phyloP scores from a whole-genome alignment of 139 green algal genomes.

The Axilococcus clingmanii region DNA sequence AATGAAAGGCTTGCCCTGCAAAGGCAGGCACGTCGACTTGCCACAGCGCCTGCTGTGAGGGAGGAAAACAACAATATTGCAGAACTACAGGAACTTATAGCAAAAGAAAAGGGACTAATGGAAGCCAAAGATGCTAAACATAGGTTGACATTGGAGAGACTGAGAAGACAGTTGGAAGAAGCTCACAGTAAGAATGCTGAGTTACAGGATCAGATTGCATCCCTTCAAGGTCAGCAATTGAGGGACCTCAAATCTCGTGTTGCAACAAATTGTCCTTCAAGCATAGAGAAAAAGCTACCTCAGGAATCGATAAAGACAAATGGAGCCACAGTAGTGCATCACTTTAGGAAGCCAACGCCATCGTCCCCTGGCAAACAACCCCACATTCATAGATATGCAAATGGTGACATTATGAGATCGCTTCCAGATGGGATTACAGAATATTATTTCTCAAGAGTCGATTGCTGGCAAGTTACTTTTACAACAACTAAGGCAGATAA shows the following conservation, averaged over 20 bases:
- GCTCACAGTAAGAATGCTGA: slow-evolving; percentile 50
- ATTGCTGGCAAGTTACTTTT: slow-evolving; percentile 72
- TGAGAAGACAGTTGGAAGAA: slow-evolving; percentile 64
- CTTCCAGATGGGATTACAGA: slow-evolving; percentile 36
- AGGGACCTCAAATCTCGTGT: slow-evolving; percentile 9
- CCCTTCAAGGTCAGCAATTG: slow-evolving; percentile 57
- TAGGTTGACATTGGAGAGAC: slow-evolving; percentile 68
- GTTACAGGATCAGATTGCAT: slow-evolving; percentile 62
- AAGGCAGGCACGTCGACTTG: background rate
- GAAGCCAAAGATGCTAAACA: slow-evolving; percentile 54
- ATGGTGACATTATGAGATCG: slow-evolving; percentile 73
- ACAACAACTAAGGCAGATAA: slow-evolving; percentile 41
- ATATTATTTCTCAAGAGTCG: slow-evolving; percentile 77
- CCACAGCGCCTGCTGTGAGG: slow-evolving; percentile 1
- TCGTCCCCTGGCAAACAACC: too few species aligned
- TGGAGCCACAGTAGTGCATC: too few species aligned
- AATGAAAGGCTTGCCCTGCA: background rate
- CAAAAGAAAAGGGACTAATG: slow-evolving; percentile 45
- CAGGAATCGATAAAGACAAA: too few species aligned
- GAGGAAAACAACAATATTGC: background rate
- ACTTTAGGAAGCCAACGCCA: too few species aligned
- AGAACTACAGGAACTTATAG: slow-evolving; percentile 42
- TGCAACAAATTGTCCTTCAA: background rate
- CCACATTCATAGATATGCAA: slow-evolving; percentile 36
- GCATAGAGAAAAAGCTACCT: too few species aligned